Base-by-base conservation (phyloP, 805 yeast genomes). In the Maudiozyma barnettii region DNA sequence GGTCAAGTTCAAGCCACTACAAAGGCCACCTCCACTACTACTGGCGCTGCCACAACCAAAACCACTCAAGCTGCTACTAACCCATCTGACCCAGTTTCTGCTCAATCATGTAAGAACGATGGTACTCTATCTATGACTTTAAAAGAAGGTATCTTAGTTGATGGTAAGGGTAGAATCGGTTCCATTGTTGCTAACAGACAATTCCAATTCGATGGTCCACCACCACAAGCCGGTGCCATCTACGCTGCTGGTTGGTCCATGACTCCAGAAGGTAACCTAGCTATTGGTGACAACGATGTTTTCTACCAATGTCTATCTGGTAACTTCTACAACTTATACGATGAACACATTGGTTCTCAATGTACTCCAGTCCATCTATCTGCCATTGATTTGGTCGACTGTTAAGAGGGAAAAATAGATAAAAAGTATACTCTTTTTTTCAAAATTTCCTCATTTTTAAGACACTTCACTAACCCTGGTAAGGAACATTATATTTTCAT, bases 141-240 rank as follows among this genome's bases (percentile, higher is more conserved):
- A 59, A 66, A 71, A 31, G 69, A 59, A 22, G 67, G 79, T 55
- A 59, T 78, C 46, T 70, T 84, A 58, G 74, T 68, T n/a, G 91
- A 83, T 59, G 61, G 75, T 33, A 56, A 70, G 53, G 84, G 84
- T 44, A 79, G 91, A 76, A 68, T 83, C 55, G 90, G 90, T 57
- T 77, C 89, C 44, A 82, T 83, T 67, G 91, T 83, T 57, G 81
- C 89, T 48, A 83, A 82, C 81, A 75, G 84, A 72, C 91, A 83
- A 72, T 83, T 83, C 77, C 90, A 83, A 72, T 83, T 83, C 62
- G 90, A 83, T 67, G 90, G 90, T 63, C 88, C 89, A 53, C 84
- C 86, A 70, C 89, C 90, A 61, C 91, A 83, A 73, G 86, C 84
- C 33, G 86, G 85, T 67, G 74, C 85, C 51, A 75, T 79, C 63